phyloP scores from a whole-genome alignment of 352 stramenopile genomes.

The Pythium aristosporum region DNA sequence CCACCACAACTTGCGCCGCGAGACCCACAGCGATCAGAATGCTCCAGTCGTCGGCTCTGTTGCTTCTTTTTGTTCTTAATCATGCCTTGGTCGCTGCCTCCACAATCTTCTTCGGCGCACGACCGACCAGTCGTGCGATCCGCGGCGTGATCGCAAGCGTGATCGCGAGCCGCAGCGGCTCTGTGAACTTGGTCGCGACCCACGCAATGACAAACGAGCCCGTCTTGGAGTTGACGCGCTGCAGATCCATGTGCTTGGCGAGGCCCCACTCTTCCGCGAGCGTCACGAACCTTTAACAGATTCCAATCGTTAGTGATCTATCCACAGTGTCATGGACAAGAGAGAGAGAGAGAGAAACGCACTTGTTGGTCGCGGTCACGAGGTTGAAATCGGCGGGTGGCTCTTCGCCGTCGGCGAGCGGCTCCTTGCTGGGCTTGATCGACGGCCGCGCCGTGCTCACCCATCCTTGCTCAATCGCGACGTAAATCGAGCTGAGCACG shows the following conservation, averaged over 20 bases:
- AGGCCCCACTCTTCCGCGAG: conserved; percentile 69
- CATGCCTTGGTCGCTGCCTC: conserved; percentile 23
- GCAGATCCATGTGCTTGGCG: conserved; percentile 76
- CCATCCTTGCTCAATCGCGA: conserved; percentile 80
- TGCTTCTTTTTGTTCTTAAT: neutral
- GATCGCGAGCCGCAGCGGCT: conserved; percentile 73
- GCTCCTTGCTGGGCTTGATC: conserved; percentile 18
- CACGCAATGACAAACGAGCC: conserved; percentile 81
- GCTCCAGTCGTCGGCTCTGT: neutral
- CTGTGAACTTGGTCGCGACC: conserved; percentile 88
- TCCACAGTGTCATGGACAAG: neutral
- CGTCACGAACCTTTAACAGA: conserved; percentile 50
- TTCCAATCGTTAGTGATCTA: neutral
- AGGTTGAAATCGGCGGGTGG: conserved; percentile 48
- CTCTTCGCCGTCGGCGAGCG: conserved; percentile 29
- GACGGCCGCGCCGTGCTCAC: conserved; percentile 51
- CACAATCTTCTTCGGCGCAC: conserved; percentile 50
- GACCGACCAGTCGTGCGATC: conserved; percentile 69
- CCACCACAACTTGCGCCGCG: too few relatives aligned
- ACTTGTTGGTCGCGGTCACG: conserved; percentile 83
- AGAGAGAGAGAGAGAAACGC: conserved; percentile 13
- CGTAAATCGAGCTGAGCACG: conserved; percentile 77
- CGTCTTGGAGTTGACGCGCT: conserved; percentile 80
- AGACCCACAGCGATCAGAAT: neutral
- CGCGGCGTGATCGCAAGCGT: conserved; percentile 79